phyloP scores from a whole-genome alignment of 202 grass and related monocot species.

The Panicum hallii region DNA sequence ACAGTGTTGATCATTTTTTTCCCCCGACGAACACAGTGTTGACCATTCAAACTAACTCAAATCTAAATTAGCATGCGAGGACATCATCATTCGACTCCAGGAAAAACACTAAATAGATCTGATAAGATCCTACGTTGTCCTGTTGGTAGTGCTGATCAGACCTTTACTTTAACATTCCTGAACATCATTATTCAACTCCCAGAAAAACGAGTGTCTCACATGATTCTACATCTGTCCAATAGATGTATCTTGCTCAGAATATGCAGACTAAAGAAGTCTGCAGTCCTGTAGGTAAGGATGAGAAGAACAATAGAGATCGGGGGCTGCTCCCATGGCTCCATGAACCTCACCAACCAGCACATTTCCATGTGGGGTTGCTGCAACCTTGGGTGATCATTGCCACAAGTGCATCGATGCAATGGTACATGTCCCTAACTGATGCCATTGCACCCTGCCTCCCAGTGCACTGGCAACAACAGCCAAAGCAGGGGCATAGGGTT shows the following conservation, averaged over 20 bases:
- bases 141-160: not conserved
- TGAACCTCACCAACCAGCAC: slow-evolving; percentile 40
- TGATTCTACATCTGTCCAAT: slow-evolving; percentile 23
- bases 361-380: slow-evolving; percentile 22
- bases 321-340: not conserved
- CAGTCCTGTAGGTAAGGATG: not conserved
- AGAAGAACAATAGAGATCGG: slow-evolving; percentile 19
- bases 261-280: slow-evolving; percentile 8
- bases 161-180: not conserved
- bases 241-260: slow-evolving; percentile 16
- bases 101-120: not conserved
- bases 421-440: slow-evolving; percentile 26
- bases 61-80: no score
- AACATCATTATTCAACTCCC: slow-evolving; percentile 10
- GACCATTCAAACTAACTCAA: not conserved
- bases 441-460: slow-evolving; percentile 25
- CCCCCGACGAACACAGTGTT: no score
- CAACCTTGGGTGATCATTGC: slow-evolving; percentile 34
- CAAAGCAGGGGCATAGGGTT: slow-evolving; percentile 13
- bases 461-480: slow-evolving; percentile 10
- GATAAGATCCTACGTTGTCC: not conserved
- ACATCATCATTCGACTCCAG: not conserved
- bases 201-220: not conserved
- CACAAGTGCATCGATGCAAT: not conserved
- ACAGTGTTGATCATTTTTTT: not conserved